Conservation (phyloP, 495 filamentous ascomycete genomes). For the Hypomontagnella submonticulosa region DNA sequence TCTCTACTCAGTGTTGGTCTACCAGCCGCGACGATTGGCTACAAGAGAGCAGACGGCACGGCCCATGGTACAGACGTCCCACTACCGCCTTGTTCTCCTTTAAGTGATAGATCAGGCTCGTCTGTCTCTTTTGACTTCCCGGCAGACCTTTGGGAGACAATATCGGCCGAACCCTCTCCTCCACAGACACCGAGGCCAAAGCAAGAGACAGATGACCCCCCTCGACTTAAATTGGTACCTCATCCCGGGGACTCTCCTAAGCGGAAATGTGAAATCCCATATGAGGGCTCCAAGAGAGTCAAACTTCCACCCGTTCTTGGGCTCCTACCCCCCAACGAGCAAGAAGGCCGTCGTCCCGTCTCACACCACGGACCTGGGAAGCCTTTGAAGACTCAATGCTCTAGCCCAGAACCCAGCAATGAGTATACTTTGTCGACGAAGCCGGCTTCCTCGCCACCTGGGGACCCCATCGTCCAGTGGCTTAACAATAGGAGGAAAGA, state of each 20-base stretch:
- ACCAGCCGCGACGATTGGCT: not conserved
- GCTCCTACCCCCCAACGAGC: conserved; percentile 6
- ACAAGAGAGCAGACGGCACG: conserved; percentile 5
- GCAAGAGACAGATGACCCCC: conserved; percentile 26
- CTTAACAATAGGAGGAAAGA: conserved; percentile 38
- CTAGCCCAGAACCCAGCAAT: conserved; percentile 29
- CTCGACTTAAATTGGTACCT: conserved; percentile 19
- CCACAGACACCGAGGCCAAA: conserved; percentile 25
- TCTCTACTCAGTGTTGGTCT: conserved; percentile 13
- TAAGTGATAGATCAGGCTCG: conserved; percentile 34
- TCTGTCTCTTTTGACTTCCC: conserved; percentile 34
- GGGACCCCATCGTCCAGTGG: conserved; percentile 40
- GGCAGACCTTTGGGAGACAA: conserved; percentile 26
- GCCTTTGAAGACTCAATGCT: conserved; percentile 12
- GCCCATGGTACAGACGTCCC: not conserved
- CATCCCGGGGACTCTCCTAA: conserved; percentile 9
- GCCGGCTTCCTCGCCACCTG: not conserved
- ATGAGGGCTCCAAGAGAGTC: conserved; percentile 12
- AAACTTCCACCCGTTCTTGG: conserved; percentile 8
- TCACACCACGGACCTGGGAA: not conserved
- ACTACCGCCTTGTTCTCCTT: conserved; percentile 25
- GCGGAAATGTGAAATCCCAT: conserved; percentile 12
- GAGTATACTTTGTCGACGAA: conserved; percentile 10
- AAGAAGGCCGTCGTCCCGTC: conserved; percentile 3
- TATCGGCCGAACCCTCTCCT: conserved; percentile 26